Percentiles rank a stretch among this genome's conserved stretches.
Conservation (phyloP, 768 basidiomycete species). For the Phaffia australis region DNA sequence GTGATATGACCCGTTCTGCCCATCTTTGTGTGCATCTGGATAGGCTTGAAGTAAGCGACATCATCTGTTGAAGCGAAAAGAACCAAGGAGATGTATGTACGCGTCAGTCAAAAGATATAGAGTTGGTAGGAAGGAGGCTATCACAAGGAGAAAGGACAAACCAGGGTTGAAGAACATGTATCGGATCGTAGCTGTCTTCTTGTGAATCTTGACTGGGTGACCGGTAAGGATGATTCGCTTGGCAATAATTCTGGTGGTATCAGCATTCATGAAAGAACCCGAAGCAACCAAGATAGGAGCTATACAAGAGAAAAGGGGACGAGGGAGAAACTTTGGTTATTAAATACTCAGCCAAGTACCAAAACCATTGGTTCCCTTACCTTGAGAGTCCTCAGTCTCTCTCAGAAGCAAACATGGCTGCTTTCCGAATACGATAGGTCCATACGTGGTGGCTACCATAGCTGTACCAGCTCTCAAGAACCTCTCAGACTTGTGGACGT, state of each 20-base stretch:
- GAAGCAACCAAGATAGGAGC: slow-evolving; percentile 63
- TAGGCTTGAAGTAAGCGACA: slow-evolving; percentile 80
- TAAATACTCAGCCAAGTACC: slow-evolving; percentile 9
- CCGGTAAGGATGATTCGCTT: slow-evolving; percentile 93
- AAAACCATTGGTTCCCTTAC: slow-evolving; percentile 40
- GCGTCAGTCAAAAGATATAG: not conserved
- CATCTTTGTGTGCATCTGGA: slow-evolving; percentile 84
- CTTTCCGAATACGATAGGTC: slow-evolving; percentile 76
- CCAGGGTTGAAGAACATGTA: slow-evolving; percentile 97
- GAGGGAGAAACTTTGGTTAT: slow-evolving; percentile 22
- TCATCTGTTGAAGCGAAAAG: slow-evolving; percentile 51
- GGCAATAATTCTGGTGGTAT: slow-evolving; percentile 79
- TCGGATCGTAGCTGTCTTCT: slow-evolving; percentile 89
- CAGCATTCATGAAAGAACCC: slow-evolving; percentile 75
- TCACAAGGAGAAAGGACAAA: slow-evolving; percentile 34
- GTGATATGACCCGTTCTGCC: slow-evolving; percentile 71
- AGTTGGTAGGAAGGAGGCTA: not conserved
- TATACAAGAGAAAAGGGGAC: slow-evolving; percentile 10
- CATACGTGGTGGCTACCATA: slow-evolving; percentile 75
- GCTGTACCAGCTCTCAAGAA: slow-evolving; percentile 68
- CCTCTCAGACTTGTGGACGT: slow-evolving; percentile 92
- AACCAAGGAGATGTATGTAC: not conserved
- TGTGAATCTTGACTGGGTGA: slow-evolving; percentile 93
- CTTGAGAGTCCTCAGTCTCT: slow-evolving; percentile 56
- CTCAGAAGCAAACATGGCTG: slow-evolving; percentile 65